phyloP scores from a whole-genome alignment of 1,139 yeast genomes.

The Torulaspora globosa region DNA sequence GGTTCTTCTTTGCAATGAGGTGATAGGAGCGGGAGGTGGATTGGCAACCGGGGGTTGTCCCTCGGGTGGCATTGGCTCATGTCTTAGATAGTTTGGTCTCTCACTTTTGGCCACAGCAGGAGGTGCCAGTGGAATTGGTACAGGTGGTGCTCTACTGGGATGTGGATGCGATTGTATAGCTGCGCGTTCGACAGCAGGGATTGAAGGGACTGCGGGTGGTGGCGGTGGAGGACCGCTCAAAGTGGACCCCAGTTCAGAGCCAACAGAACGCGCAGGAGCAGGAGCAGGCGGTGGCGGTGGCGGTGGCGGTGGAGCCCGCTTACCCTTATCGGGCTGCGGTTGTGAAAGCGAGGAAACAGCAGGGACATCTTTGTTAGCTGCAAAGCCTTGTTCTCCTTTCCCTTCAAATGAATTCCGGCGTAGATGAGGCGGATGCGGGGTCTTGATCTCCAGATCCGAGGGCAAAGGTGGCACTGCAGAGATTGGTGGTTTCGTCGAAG shows the following conservation, averaged over 20 bases:
- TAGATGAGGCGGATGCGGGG: slow-evolving; percentile 14
- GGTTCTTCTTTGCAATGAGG: slow-evolving; percentile 11
- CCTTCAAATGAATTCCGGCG: slow-evolving; percentile 6
- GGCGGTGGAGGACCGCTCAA: slow-evolving; percentile 12
- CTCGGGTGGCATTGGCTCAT: neutral
- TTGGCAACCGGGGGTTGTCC: neutral
- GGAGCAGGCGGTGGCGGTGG: slow-evolving; percentile 22
- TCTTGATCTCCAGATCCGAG: slow-evolving; percentile 22
- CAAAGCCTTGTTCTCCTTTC: neutral
- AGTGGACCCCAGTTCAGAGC: neutral
- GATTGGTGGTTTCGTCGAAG: slow-evolving; percentile 2
- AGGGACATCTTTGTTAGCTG: slow-evolving; percentile 3
- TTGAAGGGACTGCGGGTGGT: slow-evolving; percentile 7
- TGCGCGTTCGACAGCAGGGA: neutral
- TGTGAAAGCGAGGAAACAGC: slow-evolving; percentile 15
- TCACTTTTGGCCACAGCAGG: neutral
- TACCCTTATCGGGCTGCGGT: slow-evolving; percentile 16
- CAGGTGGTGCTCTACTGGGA: slow-evolving; percentile 7
- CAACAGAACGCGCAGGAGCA: slow-evolving; percentile 23
- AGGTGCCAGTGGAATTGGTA: slow-evolving; percentile 2
- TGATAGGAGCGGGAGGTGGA: neutral
- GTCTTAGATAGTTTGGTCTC: neutral
- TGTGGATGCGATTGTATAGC: neutral
- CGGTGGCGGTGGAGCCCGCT: slow-evolving; percentile 13
- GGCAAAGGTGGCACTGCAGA: slow-evolving; percentile 26